A percentile compares a stretch with the other conserved stretches of the same genome.
These are phyloP conservation scores for Colletotrichum neosansevieriae DNA, from an alignment of 2,329 filamentous ascomycete species.

Conservation along the genomic window DNA sequence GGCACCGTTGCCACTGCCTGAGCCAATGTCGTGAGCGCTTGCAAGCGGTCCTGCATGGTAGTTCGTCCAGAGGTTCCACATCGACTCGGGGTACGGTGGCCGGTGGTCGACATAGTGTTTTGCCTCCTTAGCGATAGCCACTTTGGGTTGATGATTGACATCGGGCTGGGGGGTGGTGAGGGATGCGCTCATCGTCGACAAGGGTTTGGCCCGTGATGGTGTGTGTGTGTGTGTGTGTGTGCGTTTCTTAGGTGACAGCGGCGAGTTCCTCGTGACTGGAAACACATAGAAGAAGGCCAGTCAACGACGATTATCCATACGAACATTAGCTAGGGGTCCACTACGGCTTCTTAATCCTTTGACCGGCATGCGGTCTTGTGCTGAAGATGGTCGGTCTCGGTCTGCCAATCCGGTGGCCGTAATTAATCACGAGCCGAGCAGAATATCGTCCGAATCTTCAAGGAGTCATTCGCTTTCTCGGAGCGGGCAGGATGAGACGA, in stretches of 20 bases:
- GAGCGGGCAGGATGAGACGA: background rate
- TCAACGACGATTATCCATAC: background rate
- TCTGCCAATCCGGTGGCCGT: background rate
- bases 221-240: background rate
- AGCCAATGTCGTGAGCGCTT: constrained; percentile 23
- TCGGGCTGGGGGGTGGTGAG: background rate
- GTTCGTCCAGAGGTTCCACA: constrained; percentile 26
- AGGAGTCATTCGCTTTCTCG: background rate
- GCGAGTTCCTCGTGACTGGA: background rate
- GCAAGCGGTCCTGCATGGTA: constrained; percentile 21
- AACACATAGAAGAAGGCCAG: background rate
- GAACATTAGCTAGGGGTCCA: background rate
- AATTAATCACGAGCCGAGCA: background rate
- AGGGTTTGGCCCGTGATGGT: background rate
- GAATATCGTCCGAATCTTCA: background rate
- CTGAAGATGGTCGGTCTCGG: background rate
- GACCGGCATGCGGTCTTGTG: background rate
- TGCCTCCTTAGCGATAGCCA: constrained; percentile 24
- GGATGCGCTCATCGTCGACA: constrained; percentile 19
- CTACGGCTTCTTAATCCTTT: constrained; percentile 5
- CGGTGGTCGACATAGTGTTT: constrained; percentile 31
- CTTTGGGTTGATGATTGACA: background rate
- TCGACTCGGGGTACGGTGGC: constrained; percentile 29
- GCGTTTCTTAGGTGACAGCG: background rate
- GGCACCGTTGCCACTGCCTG: constrained; percentile 14